These are phyloP conservation scores for Trichophaea hybrida DNA, from an alignment of 2,329 filamentous ascomycete genomes.

Conservation along the genomic window DNA sequence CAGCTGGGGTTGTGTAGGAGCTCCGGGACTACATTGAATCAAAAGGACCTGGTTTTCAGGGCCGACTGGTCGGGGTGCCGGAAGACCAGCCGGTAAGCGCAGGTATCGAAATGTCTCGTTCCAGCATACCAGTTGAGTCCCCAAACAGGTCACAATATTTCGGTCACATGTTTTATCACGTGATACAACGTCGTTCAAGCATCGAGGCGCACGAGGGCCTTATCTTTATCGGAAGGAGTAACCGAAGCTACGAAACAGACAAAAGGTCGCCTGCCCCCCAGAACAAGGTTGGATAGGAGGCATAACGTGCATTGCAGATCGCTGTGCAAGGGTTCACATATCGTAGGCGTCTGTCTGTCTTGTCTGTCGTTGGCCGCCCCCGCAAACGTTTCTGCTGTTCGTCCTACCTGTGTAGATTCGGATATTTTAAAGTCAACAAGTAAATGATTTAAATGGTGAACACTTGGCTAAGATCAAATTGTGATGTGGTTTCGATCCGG, in stretches of 20 bases:
- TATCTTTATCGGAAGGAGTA: background rate
- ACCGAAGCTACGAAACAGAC: background rate
- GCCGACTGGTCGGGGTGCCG: background rate
- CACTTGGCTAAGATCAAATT: too few species aligned
- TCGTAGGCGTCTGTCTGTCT: background rate
- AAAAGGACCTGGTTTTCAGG: background rate
- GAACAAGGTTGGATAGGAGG: background rate
- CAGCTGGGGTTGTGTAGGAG: too few species aligned
- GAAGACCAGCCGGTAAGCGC: too few species aligned
- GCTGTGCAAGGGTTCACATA: background rate
- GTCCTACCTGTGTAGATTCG: too few species aligned
- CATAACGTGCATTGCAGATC: background rate
- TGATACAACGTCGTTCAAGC: background rate
- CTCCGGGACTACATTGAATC: background rate
- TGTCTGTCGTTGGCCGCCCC: too few species aligned
- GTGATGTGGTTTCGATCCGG: too few species aligned
- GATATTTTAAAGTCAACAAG: too few species aligned
- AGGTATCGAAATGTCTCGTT: too few species aligned
- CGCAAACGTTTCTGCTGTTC: too few species aligned
- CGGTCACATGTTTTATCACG: background rate
- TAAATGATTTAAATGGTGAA: too few species aligned
- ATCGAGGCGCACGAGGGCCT: background rate
- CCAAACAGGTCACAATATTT: too few species aligned
- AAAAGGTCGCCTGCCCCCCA: background rate
- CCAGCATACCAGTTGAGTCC: too few species aligned